These are phyloP conservation scores for Vigna trinervia DNA, from an alignment of 306 rosid genomes.

Conservation along the genomic window DNA sequence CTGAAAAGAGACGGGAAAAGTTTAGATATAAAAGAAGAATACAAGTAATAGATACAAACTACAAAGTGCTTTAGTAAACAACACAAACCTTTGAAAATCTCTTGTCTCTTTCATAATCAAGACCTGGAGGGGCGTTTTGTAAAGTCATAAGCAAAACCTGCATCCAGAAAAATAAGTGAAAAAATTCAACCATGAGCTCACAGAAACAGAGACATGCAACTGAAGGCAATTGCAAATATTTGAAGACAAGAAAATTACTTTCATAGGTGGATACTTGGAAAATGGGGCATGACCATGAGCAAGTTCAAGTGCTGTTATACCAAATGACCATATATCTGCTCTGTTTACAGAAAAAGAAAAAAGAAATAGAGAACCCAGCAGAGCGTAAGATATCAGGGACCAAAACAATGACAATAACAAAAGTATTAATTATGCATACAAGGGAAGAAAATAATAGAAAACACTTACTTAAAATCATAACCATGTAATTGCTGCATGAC, in stretches of 20 bases:
- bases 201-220: not conserved
- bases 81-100: conserved; percentile 90
- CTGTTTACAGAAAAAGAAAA: conserved; percentile 56
- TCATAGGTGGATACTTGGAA: conserved; percentile 98
- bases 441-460: conserved; percentile 24
- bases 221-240: conserved; percentile 27
- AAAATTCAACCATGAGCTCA: conserved; percentile 31
- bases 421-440: not conserved
- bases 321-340: conserved; percentile 98
- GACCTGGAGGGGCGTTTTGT: conserved; percentile 99
- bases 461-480: conserved; percentile 92
- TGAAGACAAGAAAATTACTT: conserved; percentile 64
- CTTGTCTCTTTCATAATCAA: conserved; percentile 96
- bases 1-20: conserved; percentile 55
- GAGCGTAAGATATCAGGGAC: conserved; percentile 21
- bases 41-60: conserved; percentile 24
- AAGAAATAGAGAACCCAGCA: conserved; percentile 18
- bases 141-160: conserved; percentile 97
- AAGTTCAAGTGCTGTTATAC: conserved; percentile 99
- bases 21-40: conserved; percentile 45
- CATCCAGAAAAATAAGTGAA: conserved; percentile 45
- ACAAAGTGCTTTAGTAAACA: conserved; percentile 42
- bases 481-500: conserved; percentile 99
- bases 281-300: conserved; percentile 99
- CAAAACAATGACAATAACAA: not conserved